These are phyloP conservation scores for Mortierella sp. DNA, from an alignment of 371 early-diverging fungal genomes.

Conservation along the genomic window DNA sequence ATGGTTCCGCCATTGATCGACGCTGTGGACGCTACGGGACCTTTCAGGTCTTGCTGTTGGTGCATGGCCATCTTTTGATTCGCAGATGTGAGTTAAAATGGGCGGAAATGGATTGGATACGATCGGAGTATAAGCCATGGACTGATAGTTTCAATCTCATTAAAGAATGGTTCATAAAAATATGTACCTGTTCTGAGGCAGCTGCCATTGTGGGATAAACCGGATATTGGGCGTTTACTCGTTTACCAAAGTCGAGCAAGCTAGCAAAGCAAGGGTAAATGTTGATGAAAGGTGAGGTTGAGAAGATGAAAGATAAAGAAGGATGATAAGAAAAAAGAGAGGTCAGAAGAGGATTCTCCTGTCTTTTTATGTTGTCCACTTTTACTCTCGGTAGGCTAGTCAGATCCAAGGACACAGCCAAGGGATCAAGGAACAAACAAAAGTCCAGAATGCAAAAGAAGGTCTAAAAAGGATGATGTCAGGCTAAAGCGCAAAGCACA, in stretches of 20 bases:
- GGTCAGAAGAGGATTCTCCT: too few species aligned
- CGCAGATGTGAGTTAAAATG: not conserved
- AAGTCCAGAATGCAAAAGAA: constrained; percentile 2
- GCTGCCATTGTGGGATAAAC: constrained; percentile 28
- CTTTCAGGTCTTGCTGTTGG: constrained; percentile 4
- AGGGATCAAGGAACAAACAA: constrained; percentile 8
- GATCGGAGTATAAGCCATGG: not conserved
- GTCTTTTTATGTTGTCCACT: not conserved
- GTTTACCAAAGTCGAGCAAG: not conserved
- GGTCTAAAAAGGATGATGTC: constrained; percentile 20
- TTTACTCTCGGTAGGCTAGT: not conserved
- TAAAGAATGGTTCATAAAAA: not conserved
- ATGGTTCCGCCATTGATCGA: not conserved
- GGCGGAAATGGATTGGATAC: not conserved
- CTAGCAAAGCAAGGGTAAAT: not conserved
- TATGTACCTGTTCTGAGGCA: constrained; percentile 32
- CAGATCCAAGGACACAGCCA: not conserved
- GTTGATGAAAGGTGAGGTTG: not conserved
- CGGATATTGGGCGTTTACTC: not conserved
- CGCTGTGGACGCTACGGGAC: constrained; percentile 3
- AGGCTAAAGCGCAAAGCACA: constrained; percentile 1
- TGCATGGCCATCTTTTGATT: constrained; percentile 10
- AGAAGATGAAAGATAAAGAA: not conserved
- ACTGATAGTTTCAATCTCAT: not conserved
- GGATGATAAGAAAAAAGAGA: too few species aligned